Evolutionary conservation across 2,329 filamentous ascomycete species (phyloP).

Genomic region (Talaromyces sp.): DNA sequence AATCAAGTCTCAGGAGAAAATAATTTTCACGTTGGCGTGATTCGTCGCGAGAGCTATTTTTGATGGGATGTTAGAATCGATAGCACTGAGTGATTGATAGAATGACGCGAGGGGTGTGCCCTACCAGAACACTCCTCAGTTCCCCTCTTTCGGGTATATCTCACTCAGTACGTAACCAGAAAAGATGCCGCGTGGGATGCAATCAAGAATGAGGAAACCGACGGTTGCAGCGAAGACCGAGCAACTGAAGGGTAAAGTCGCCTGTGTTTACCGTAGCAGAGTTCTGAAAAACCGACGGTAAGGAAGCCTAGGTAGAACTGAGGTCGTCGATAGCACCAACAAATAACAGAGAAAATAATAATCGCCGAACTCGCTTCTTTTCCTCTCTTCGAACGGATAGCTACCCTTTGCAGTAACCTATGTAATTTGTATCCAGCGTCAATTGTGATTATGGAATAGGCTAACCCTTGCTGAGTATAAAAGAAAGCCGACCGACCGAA

Average conservation of each 20-base stretch:
- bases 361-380: neutral
- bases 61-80: neutral
- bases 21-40: neutral
- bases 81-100: neutral
- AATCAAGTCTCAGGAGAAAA: neutral
- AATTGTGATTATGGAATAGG: neutral
- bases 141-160: constrained; percentile 10
- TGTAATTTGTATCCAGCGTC: neutral
- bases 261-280: neutral
- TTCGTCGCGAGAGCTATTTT: neutral
- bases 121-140: neutral
- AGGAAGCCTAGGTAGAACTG: neutral
- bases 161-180: neutral
- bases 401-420: neutral
- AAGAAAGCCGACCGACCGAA: neutral
- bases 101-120: constrained; percentile 8
- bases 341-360: neutral
- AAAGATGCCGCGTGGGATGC: neutral
- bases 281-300: neutral
- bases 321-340: neutral
- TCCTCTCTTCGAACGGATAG: neutral
- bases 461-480: neutral
- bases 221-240: neutral
- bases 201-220: neutral
- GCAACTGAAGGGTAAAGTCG: neutral